A percentile compares a stretch with the other conserved stretches of the same genome.
Conservation (phyloP, 768 basidiomycete species). For the Kwoniella heveanensis region DNA sequence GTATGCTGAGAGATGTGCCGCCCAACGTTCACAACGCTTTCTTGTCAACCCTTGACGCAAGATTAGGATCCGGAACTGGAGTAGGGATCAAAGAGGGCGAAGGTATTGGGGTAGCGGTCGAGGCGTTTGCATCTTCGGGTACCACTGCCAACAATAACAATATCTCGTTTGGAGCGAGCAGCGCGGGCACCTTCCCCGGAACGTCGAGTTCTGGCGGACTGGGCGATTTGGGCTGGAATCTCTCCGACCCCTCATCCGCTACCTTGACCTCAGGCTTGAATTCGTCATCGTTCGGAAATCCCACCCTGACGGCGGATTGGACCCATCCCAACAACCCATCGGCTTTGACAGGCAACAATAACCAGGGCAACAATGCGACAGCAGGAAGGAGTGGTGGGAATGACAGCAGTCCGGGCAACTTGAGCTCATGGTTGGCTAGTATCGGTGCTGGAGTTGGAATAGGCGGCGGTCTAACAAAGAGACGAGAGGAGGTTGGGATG, state of each 20-base stretch:
- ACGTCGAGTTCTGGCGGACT: conserved; percentile 6
- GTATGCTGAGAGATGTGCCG: conserved; percentile 56
- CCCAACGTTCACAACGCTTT: conserved; percentile 56
- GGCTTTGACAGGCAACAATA: background rate
- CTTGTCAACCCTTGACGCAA: conserved; percentile 52
- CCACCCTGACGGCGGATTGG: conserved; percentile 19
- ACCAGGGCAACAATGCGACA: background rate
- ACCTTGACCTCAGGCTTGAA: background rate
- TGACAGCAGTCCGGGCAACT: background rate
- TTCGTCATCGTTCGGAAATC: background rate
- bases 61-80: conserved; percentile 46
- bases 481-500: conserved; percentile 39
- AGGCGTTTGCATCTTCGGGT: conserved; percentile 25
- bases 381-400: conserved; percentile 9
- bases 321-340: background rate
- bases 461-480: conserved; percentile 15
- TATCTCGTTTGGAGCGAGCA: background rate
- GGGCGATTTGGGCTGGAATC: background rate
- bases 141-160: background rate
- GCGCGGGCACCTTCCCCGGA: background rate
- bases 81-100: conserved; percentile 45
- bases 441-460: conserved; percentile 10
- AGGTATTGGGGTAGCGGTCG: conserved; percentile 40
- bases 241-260: background rate
- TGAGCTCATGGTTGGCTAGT: conserved; percentile 18